A percentile compares a stretch with the other conserved stretches of the same genome.
These are phyloP conservation scores for Phialophora tarda DNA, from an alignment of 2,329 filamentous ascomycete species.

Conservation along the genomic window DNA sequence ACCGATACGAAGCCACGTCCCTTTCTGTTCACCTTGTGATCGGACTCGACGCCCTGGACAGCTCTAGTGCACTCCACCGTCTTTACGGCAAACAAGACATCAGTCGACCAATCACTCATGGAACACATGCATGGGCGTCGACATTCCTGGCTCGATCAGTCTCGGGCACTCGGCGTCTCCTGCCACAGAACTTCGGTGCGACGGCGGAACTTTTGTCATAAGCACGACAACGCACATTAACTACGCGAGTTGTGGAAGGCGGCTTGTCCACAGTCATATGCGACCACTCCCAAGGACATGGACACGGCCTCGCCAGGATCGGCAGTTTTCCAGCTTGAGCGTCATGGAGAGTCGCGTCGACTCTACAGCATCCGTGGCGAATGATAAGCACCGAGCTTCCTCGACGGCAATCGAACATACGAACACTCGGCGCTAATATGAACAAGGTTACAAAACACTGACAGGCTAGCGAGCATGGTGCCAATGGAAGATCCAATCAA, in stretches of 20 bases:
- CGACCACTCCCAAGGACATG: background rate
- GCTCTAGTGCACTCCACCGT: background rate
- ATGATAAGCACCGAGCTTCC: background rate
- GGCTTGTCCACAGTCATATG: background rate
- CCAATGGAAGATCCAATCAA: conserved; percentile 21
- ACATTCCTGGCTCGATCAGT: background rate
- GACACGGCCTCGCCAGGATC: background rate
- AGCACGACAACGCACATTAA: background rate
- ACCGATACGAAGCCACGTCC: background rate
- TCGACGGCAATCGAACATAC: background rate
- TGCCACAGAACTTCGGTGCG: background rate
- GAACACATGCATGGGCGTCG: background rate
- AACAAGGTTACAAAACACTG: conserved; percentile 15
- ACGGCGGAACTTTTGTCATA: background rate
- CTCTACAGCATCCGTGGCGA: background rate
- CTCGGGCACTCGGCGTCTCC: background rate
- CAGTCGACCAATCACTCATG: background rate
- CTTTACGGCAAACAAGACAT: background rate
- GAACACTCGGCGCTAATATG: background rate
- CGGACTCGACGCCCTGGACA: background rate
- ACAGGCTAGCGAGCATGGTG: conserved; percentile 1
- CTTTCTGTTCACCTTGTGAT: background rate
- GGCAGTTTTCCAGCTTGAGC: background rate
- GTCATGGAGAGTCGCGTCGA: background rate
- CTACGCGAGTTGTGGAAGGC: background rate